Conservation (phyloP, 1,139 yeast species). For the Blastobotrys aristatus region DNA sequence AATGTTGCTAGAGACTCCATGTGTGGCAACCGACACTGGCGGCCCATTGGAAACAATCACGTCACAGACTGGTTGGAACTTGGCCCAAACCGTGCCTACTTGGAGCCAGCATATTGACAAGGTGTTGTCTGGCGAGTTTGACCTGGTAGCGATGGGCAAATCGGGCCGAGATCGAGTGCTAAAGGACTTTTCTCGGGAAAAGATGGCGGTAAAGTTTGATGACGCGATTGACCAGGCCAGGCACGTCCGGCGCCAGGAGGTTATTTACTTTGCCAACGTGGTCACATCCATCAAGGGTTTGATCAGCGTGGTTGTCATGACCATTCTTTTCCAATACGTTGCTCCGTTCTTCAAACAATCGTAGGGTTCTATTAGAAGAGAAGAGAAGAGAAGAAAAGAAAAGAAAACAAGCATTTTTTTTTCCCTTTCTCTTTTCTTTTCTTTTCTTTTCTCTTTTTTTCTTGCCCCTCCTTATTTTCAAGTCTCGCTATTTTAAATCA, state of each 20-base stretch:
- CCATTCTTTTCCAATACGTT: not conserved
- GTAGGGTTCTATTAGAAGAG: not conserved
- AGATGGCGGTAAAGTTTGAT: constrained; percentile 57
- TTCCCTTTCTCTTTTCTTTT: not conserved
- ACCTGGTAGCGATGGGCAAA: constrained; percentile 38
- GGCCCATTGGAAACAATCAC: constrained; percentile 87
- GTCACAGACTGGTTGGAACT: constrained; percentile 74
- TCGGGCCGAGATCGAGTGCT: constrained; percentile 52
- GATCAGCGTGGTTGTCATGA: not conserved
- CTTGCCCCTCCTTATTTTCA: too few relatives aligned
- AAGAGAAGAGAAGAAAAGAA: too few relatives aligned
- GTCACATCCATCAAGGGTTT: constrained; percentile 5
- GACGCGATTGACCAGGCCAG: constrained; percentile 18
- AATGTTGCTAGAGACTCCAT: constrained; percentile 79
- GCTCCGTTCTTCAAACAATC: not conserved
- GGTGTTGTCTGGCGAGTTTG: constrained; percentile 35
- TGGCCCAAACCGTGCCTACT: constrained; percentile 46
- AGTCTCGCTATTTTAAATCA: too few relatives aligned
- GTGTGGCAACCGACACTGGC: constrained; percentile 80
- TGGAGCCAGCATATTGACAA: constrained; percentile 65
- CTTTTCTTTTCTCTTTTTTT: not conserved
- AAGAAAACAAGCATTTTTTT: not conserved
- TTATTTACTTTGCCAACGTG: not conserved
- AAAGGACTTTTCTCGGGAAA: constrained; percentile 52
- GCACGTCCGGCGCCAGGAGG: constrained; percentile 3